These are phyloP conservation scores for Naganishia vaughanmartiniae DNA, from an alignment of 768 basidiomycete genomes.

Conservation along the genomic window DNA sequence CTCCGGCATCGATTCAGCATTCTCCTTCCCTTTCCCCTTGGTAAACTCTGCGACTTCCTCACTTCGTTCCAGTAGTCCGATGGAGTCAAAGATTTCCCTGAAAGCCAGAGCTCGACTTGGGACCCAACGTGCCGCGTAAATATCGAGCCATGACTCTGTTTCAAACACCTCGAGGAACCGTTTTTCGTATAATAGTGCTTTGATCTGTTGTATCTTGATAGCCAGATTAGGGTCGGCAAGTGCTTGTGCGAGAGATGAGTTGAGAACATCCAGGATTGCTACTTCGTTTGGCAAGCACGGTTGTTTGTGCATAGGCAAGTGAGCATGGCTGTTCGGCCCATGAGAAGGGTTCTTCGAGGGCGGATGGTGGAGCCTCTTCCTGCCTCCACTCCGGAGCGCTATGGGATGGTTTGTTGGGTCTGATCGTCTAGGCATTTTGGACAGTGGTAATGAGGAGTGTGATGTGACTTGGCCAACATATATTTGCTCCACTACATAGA, in stretches of 20 bases:
- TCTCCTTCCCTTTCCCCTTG: slow-evolving; percentile 27
- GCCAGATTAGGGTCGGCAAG: slow-evolving; percentile 37
- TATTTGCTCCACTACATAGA: neutral
- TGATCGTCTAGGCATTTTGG: slow-evolving; percentile 12
- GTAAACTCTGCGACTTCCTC: slow-evolving; percentile 29
- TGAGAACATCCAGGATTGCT: slow-evolving; percentile 40
- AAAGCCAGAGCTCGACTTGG: slow-evolving; percentile 48
- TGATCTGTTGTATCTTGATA: slow-evolving; percentile 44
- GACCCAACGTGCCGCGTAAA: slow-evolving; percentile 51
- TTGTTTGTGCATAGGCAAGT: slow-evolving; percentile 19
- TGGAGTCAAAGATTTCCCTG: slow-evolving; percentile 43
- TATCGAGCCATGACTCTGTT: slow-evolving; percentile 37
- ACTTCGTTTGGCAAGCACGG: slow-evolving; percentile 39
- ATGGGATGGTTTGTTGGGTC: slow-evolving; percentile 10
- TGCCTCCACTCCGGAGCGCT: neutral
- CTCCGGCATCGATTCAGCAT: slow-evolving; percentile 23
- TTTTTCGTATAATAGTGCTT: slow-evolving; percentile 45
- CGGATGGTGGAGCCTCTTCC: slow-evolving; percentile 28
- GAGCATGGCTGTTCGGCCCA: neutral
- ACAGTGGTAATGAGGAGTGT: no score
- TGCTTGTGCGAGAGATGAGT: slow-evolving; percentile 33
- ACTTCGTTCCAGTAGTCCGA: slow-evolving; percentile 42
- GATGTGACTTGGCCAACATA: neutral
- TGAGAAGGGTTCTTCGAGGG: slow-evolving; percentile 14
- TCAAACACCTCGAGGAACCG: slow-evolving; percentile 49